Conservation (phyloP, 208 protist species). For the Acanthamoeba triangularis region DNA sequence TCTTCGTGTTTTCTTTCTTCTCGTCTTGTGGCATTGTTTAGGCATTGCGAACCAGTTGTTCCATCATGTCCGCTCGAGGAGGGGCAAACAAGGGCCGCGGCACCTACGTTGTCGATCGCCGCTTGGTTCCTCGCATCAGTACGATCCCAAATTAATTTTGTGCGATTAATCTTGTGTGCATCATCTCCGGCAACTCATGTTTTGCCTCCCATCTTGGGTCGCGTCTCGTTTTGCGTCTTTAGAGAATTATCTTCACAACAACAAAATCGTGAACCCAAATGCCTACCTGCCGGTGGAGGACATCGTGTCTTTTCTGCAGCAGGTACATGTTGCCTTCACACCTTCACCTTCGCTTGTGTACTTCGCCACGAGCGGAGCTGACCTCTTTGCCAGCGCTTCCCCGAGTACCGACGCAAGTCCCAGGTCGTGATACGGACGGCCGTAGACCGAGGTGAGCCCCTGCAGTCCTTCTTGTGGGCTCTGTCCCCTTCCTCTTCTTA, state of each 20-base stretch:
- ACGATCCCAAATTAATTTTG: background rate
- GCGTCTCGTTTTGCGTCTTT: background rate
- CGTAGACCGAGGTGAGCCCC: background rate
- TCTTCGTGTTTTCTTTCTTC: background rate
- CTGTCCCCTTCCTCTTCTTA: background rate
- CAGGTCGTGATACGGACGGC: background rate
- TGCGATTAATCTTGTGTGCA: background rate
- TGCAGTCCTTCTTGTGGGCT: background rate
- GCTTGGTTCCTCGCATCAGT: constrained; percentile 33
- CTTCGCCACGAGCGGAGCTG: too few species aligned
- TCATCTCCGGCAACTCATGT: background rate
- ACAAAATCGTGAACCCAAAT: background rate
- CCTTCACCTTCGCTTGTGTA: background rate
- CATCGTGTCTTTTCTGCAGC: background rate
- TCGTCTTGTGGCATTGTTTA: too few species aligned
- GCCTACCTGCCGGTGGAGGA: background rate
- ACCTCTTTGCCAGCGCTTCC: background rate
- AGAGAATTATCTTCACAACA: constrained; percentile 14
- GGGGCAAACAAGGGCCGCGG: background rate
- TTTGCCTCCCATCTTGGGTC: too few species aligned
- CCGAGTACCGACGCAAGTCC: constrained; percentile 34
- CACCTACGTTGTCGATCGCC: background rate
- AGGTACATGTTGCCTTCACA: background rate
- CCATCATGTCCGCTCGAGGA: background rate
- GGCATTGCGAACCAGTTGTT: too few species aligned